A percentile compares a stretch with the other conserved stretches of the same genome.
phyloP scores from a whole-genome alignment of 495 filamentous ascomycete species.

The Aspergillus steynii region DNA sequence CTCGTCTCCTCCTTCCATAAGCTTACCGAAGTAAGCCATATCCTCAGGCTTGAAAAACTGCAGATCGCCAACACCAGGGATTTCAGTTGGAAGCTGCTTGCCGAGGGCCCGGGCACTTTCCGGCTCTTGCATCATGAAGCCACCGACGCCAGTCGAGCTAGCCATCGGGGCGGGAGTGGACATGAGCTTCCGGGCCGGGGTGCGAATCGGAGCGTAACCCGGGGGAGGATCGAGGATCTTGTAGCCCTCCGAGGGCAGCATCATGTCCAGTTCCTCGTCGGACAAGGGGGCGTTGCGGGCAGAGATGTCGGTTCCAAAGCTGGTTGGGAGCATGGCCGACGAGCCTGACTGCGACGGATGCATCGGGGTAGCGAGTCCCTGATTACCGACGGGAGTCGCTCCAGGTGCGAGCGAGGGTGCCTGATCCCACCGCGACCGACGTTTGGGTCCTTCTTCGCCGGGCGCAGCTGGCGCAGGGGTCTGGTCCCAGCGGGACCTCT shows the following conservation, averaged over 20 bases:
- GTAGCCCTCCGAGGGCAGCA: constrained; percentile 90
- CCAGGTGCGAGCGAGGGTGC: constrained; percentile 56
- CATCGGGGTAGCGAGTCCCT: constrained; percentile 81
- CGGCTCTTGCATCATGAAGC: constrained; percentile 98
- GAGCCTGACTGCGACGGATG: constrained; percentile 68
- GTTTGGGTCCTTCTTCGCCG: constrained; percentile 61
- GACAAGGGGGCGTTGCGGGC: constrained; percentile 75
- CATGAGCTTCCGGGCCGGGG: constrained; percentile 73
- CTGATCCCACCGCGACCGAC: constrained; percentile 86
- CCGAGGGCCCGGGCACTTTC: constrained; percentile 77
- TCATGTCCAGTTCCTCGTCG: constrained; percentile 90
- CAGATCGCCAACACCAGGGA: constrained; percentile 94
- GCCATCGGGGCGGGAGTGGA: constrained; percentile 69
- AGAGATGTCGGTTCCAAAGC: constrained; percentile 82
- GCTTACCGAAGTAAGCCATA: constrained; percentile 98
- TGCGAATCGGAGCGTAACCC: constrained; percentile 84
- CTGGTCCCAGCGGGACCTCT: constrained; percentile 90
- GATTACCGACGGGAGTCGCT: constrained; percentile 79
- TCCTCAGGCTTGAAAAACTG: constrained; percentile 99
- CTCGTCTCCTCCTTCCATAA: constrained; percentile 94
- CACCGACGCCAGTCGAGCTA: constrained; percentile 64
- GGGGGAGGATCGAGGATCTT: constrained; percentile 90
- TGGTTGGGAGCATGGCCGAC: constrained; percentile 52
- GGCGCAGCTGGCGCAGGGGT: constrained; percentile 64
- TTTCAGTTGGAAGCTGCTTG: constrained; percentile 93